Conservation (phyloP, 306 rosid genomes). For the Geum urbanum region DNA sequence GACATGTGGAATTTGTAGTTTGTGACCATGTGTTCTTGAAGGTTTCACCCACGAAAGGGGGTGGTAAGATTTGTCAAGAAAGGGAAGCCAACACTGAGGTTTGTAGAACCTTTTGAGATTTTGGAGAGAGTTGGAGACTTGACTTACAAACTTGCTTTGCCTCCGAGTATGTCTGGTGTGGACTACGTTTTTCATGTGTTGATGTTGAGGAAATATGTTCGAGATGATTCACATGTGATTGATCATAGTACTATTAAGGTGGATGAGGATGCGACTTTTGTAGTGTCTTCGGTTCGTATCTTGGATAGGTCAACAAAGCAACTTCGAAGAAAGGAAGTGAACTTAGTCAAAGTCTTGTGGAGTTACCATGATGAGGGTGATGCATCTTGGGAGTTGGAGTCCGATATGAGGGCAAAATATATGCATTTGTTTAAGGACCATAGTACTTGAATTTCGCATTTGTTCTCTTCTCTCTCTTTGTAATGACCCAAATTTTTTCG, state of each 20-base stretch:
- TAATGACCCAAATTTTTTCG: no score
- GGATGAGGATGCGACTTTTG: background rate
- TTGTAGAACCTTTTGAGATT: background rate
- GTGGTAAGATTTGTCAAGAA: background rate
- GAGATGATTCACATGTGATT: background rate
- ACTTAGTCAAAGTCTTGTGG: background rate
- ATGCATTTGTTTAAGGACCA: no score
- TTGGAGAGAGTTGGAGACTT: background rate
- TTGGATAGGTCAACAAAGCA: background rate
- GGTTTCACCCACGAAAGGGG: background rate
- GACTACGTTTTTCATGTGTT: background rate
- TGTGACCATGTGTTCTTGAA: background rate
- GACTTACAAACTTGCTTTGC: background rate
- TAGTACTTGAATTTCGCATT: no score
- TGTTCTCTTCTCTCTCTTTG: no score
- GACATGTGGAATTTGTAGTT: background rate
- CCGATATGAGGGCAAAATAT: background rate
- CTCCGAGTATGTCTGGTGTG: background rate
- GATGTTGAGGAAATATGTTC: background rate
- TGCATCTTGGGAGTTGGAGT: background rate
- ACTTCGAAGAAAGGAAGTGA: background rate
- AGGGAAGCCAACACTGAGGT: background rate
- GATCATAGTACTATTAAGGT: background rate
- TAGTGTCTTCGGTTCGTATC: background rate
- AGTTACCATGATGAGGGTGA: background rate